Base-by-base conservation (phyloP, 2,329 filamentous ascomycete genomes). In the Aspergillus brasiliensis region DNA sequence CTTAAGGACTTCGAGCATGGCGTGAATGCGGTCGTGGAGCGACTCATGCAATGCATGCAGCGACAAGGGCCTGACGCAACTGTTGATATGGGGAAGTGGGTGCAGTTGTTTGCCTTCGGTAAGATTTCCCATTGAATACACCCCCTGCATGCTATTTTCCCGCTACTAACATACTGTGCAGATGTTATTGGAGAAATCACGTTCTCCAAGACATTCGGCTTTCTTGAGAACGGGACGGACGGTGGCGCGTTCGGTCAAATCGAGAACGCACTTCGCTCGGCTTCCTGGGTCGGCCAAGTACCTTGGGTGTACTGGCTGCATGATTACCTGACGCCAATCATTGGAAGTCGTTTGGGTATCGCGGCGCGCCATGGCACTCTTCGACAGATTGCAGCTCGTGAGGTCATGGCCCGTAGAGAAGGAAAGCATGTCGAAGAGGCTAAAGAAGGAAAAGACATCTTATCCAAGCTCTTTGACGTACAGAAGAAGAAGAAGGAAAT, bases 401-500 rank as follows among this genome's bases (percentile, higher is more conserved):
- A 49, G 15, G 13, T 49, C 3, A 11, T 17, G 15, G 8, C 10
- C 3, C 46, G 46, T 8, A 31, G 17, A 2, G 46, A 49, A 1
- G 25, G 8, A 1, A 27, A 17, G 8, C 46, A 31, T n/a, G 10
- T 13, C 10, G 40, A 21, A 23, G 40, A 44, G 5, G 10, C 8
- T 6, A 21, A 21, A 23, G 40, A 44, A 7, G 21, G 23, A 10
- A 13, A 10, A n/a, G 46, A 49, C 25, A 27, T 49, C 3, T 27
- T 49, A 10, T 15, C 15, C 13, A 49, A 49, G 15, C 25, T 49
- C 13, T 28, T 61, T 6, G 23, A 62, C 10, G 42, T 57, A 10
- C 53, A 51, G 3, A 38, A 31, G 13, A 42, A 31, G 13, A 42
- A 38, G 8, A 34, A 58, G 25, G 60, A 55, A 7, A 57, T 58